Conservation (phyloP, 2,329 filamentous ascomycete genomes). For the Tolypocladium nubicola region DNA sequence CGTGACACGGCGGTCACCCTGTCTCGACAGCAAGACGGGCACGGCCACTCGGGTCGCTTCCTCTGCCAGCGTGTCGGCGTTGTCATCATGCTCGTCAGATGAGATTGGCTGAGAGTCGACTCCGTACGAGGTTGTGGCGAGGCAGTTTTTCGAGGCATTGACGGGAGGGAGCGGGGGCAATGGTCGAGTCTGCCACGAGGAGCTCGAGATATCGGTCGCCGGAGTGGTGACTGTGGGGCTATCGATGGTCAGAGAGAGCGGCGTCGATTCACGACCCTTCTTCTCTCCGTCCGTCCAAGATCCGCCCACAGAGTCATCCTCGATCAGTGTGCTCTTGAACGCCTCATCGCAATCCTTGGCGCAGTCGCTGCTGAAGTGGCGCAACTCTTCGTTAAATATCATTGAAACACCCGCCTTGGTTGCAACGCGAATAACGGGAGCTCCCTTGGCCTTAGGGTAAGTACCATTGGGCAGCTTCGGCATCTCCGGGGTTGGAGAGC, state of each 20-base stretch:
- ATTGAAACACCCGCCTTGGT: constrained; percentile 16
- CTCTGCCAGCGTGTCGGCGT: constrained; percentile 8
- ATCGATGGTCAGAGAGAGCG: constrained; percentile 31
- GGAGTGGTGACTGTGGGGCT: constrained; percentile 16
- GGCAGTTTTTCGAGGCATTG: constrained; percentile 9
- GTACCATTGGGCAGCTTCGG: constrained; percentile 12
- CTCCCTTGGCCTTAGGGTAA: constrained; percentile 14
- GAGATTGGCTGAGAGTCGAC: constrained; percentile 13
- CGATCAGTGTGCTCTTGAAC: constrained; percentile 58
- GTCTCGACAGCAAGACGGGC: constrained; percentile 18
- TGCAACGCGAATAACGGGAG: constrained; percentile 3
- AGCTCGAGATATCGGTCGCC: constrained; percentile 16
- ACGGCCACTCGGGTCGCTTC: constrained; percentile 18
- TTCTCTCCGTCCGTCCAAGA: constrained; percentile 21
- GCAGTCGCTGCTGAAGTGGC: constrained; percentile 74
- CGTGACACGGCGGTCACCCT: constrained; percentile 33
- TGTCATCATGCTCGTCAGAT: constrained; percentile 13
- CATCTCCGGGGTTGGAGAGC: constrained; percentile 19
- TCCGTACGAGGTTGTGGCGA: constrained; percentile 7
- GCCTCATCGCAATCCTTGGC: constrained; percentile 88
- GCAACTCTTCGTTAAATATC: constrained; percentile 59
- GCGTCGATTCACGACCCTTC: constrained; percentile 24
- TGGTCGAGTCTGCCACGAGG: constrained; percentile 37
- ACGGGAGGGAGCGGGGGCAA: constrained; percentile 37
- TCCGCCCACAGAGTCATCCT: constrained; percentile 24